Base-by-base conservation (phyloP, 768 basidiomycete species). In the Tricholoma furcatifolium region DNA sequence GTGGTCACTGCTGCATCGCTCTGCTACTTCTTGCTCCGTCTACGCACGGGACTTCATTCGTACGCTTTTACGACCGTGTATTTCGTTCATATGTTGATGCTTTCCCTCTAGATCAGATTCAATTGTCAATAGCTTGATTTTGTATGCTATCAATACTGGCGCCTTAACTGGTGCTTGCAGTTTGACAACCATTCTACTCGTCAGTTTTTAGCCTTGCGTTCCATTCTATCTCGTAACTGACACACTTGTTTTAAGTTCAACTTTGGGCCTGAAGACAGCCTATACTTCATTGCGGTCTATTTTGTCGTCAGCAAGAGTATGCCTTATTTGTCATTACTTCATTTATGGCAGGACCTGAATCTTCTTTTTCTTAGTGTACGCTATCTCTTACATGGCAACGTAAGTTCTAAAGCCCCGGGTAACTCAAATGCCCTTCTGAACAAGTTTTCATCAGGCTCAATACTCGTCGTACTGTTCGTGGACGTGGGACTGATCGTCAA, bases 91-190 rank as follows among this genome's bases (percentile, higher is more conserved):
- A 35, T 43, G 27, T 8, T 17, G 4, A 43, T 36, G 20, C 4
- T 23, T 27, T 51, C 23, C 34, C n/a, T 38, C 23, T 62, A 85
- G 84, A 43, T 79, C 80, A 36, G 79, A 87, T 62, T 79, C 82
- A 4, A 69, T 87, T 7, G 78, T 88, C 27, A 81, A 78, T 55
- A 76, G 65, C 24, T 67, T 88, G 6, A 79, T 75, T 20, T 60
- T 75, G 42, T 85, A 85, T 58, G 84, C 87, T 9, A 76, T 88
- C 32, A 85, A 83, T 56, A 87, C 86, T 0, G 87, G 87, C 21
- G 70, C 75, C 11, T 47, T 88, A 34, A 87, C 85, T 6, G 81
- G 75, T 35, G 72, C 74, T 15, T 67, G 74, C 53, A 78, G 81
- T 57, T 51, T 78, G 14, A 64, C 78, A 5, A 84, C 83, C 0